Conservation (phyloP, 371 early-diverging fungal genomes). For the Lichtheimia ramosa region DNA sequence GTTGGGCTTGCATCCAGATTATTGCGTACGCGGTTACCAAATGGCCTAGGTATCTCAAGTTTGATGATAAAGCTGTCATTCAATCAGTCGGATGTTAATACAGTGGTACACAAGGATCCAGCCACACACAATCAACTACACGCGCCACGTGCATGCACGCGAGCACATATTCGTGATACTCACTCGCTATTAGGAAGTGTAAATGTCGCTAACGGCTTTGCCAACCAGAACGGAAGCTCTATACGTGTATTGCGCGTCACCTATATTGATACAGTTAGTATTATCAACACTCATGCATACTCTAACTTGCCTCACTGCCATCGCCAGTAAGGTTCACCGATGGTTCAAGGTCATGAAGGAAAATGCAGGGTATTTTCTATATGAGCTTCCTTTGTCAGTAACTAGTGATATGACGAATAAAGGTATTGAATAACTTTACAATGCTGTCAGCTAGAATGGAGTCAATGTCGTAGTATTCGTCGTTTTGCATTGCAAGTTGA, state of each 20-base stretch:
- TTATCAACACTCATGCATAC: neutral
- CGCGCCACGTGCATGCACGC: no score
- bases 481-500: conserved; percentile 33
- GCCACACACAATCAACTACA: neutral
- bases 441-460: conserved; percentile 48
- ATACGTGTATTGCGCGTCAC: conserved; percentile 22
- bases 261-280: conserved; percentile 5
- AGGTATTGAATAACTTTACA: conserved; percentile 12
- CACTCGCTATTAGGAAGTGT: conserved; percentile 16
- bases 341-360: conserved; percentile 27
- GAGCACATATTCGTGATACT: neutral
- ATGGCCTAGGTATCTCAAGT: conserved; percentile 40
- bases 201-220: conserved; percentile 35
- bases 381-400: neutral
- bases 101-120: neutral
- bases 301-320: conserved; percentile 22
- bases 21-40: conserved; percentile 43
- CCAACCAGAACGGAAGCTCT: conserved; percentile 51
- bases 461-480: conserved; percentile 53
- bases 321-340: conserved; percentile 41
- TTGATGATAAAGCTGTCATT: conserved; percentile 23
- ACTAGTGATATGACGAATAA: neutral
- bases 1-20: conserved; percentile 38
- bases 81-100: neutral
- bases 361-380: conserved; percentile 49